Conservation (phyloP, 108 stramenopile species). For the Schizochytrium sp. region DNA sequence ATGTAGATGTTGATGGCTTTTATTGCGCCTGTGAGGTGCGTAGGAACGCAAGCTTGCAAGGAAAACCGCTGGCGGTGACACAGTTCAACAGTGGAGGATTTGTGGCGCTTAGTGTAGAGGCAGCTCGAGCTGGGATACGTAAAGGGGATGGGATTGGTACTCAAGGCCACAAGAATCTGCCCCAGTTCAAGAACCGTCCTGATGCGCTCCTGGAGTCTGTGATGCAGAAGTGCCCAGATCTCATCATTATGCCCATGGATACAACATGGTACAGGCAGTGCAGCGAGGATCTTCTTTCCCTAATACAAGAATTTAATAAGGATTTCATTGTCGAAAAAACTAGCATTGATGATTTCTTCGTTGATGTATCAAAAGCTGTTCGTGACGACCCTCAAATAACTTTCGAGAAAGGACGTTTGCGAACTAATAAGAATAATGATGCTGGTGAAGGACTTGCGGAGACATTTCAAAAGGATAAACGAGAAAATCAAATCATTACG, state of each 20-base stretch:
- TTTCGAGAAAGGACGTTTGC: too few species aligned
- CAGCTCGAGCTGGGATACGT: background rate
- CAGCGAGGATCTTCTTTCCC: slow-evolving; percentile 6
- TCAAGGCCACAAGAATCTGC: background rate
- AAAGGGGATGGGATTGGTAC: slow-evolving; percentile 25
- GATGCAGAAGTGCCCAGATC: background rate
- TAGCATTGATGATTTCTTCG: slow-evolving; percentile 29
- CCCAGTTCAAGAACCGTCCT: background rate
- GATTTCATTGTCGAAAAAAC: background rate
- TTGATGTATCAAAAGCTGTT: background rate
- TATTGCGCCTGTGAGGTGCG: slow-evolving; percentile 37
- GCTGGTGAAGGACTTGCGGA: too few species aligned
- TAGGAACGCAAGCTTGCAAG: background rate
- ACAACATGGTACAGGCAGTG: background rate
- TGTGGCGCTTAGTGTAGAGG: slow-evolving; percentile 14
- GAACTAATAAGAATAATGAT: too few species aligned
- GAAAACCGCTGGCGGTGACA: background rate
- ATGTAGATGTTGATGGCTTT: background rate
- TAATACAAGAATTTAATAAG: background rate
- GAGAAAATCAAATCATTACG: too few species aligned
- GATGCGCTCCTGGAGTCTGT: background rate
- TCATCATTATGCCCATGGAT: slow-evolving; percentile 3
- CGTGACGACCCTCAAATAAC: too few species aligned
- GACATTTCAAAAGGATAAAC: too few species aligned
- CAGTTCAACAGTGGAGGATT: slow-evolving; percentile 45